Percentiles rank a stretch among this genome's conserved stretches.
phyloP scores from a whole-genome alignment of 2,329 filamentous ascomycete species.

The Mollisiaceae sp. region DNA sequence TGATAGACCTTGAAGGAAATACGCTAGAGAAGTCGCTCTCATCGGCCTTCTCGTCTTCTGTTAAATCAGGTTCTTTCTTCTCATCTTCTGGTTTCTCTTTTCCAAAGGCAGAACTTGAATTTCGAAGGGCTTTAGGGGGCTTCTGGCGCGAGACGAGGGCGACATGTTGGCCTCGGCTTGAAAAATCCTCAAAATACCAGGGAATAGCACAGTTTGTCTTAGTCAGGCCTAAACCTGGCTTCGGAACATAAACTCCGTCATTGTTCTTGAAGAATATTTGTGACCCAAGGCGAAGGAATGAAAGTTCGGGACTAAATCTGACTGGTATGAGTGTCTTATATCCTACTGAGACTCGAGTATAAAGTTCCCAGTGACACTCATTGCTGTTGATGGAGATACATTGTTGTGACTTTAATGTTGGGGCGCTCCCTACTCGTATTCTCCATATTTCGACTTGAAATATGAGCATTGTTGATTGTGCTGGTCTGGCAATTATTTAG shows the following conservation, averaged over 20 bases:
- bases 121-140: not conserved
- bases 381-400: not conserved
- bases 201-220: not conserved
- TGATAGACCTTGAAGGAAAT: not conserved
- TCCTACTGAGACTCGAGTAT: not conserved
- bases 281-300: slow-evolving; percentile 1
- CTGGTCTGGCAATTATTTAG: not conserved
- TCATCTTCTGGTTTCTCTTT: too few relatives aligned
- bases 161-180: not conserved
- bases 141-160: not conserved
- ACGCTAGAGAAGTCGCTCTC: not conserved
- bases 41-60: not conserved
- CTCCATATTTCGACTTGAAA: not conserved
- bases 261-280: not conserved
- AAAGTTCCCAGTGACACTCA: not conserved
- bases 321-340: not conserved
- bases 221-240: not conserved
- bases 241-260: not conserved
- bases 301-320: not conserved
- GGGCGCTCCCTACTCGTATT: not conserved
- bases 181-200: not conserved
- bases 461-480: not conserved
- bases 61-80: not conserved
- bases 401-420: not conserved
- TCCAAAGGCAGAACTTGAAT: not conserved